These are phyloP conservation scores for Hemisphaericaspora xylanilytica DNA, from an alignment of 1,139 yeast genomes.

Conservation along the genomic window DNA sequence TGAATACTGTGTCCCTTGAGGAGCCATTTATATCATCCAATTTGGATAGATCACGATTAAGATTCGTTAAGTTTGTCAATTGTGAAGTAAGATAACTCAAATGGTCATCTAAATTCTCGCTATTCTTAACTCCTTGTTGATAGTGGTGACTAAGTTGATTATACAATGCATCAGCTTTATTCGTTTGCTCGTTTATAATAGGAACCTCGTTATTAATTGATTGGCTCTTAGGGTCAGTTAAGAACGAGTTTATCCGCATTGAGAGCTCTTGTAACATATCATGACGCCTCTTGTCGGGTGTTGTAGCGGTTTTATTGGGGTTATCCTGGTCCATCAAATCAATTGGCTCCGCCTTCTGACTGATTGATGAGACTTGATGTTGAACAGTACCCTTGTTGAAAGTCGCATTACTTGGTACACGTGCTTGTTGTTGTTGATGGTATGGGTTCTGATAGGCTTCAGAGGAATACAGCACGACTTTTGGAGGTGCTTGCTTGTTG, in stretches of 20 bases:
- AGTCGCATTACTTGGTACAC: conserved; percentile 5
- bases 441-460: too few species aligned
- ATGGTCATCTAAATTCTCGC: conserved; percentile 31
- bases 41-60: conserved; percentile 25
- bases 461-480: too few species aligned
- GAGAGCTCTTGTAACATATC: conserved; percentile 20
- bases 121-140: conserved; percentile 39
- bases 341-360: conserved; percentile 8
- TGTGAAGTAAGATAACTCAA: conserved; percentile 32
- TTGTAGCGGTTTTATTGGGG: conserved; percentile 1
- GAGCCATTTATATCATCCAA: conserved; percentile 26
- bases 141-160: conserved; percentile 37
- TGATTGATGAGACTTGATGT: conserved; percentile 7
- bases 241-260: conserved; percentile 21
- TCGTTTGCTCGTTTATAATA: conserved; percentile 18
- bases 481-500: too few species aligned
- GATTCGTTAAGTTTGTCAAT: conserved; percentile 24
- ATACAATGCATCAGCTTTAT: conserved; percentile 30
- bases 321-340: conserved; percentile 20
- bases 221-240: conserved; percentile 12
- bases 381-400: conserved; percentile 11
- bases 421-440: too few species aligned
- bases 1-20: conserved; percentile 20
- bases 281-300: conserved; percentile 5
- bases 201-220: conserved; percentile 14